Evolutionary conservation across 805 yeast species (phyloP).

Genomic region (Teunomyces tritomae): DNA sequence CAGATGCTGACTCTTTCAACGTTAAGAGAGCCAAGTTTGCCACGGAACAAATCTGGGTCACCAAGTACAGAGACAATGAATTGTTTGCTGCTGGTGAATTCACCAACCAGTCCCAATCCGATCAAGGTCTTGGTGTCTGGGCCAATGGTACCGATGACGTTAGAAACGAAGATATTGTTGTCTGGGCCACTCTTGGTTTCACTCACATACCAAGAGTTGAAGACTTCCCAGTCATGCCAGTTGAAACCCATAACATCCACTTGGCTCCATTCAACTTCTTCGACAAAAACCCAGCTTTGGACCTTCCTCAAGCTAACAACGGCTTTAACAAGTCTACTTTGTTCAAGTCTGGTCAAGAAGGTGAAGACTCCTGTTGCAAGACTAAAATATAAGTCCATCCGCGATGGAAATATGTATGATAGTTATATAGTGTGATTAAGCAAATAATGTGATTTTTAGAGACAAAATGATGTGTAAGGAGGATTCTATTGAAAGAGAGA

Average conservation of each 20-base stretch:
- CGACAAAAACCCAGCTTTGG: constrained; percentile 74
- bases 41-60: constrained; percentile 78
- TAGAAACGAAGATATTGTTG: constrained; percentile 72
- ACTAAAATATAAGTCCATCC: constrained; percentile 23
- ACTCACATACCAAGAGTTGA: constrained; percentile 82
- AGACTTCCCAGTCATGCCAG: constrained; percentile 90
- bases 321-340: constrained; percentile 61
- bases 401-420: not conserved
- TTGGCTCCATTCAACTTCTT: constrained; percentile 74
- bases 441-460: not conserved
- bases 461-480: not conserved
- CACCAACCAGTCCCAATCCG: constrained; percentile 73
- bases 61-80: constrained; percentile 71
- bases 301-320: constrained; percentile 70
- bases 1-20: constrained; percentile 60
- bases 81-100: constrained; percentile 81
- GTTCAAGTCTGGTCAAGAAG: constrained; percentile 21
- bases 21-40: constrained; percentile 71
- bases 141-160: constrained; percentile 65
- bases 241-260: constrained; percentile 65
- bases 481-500: no score
- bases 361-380: constrained; percentile 34
- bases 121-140: constrained; percentile 71
- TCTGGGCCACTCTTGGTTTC: constrained; percentile 80
- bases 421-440: not conserved